Evolutionary conservation across 1,139 yeast species (phyloP), one percentile per base, ranked within the genome.

Genomic region (Hyphopichia pseudoburtonii): DNA sequence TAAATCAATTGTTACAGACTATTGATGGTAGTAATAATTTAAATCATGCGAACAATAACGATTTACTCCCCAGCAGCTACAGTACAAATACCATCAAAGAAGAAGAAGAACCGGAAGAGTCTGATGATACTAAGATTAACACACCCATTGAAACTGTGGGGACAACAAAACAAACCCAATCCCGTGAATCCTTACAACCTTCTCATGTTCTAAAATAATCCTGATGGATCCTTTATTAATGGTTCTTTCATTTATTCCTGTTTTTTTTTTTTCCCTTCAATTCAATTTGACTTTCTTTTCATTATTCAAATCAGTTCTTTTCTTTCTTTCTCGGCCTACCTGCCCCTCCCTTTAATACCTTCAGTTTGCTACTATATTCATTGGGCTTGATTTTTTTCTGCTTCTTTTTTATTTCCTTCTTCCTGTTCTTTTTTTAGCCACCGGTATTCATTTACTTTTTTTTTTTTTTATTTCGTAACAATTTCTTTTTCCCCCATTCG

Each of bases 21-120:
- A 38, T 57, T 3, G 48, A 48, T n/a, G 35, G 35, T 19, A 45
- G 30, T 33, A 24, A 19, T 11, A 17, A 17, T 25, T 18, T 32
- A 18, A 43, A 39, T 17, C 19, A 32, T 19, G 46, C 38, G 16
- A 52, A 50, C 30, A 41, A 50, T 29, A 41, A 42, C 10, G 61
- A 56, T 17, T 48, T 55, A 32, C 34, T 46, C 15, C 60, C 50
- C 35, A 60, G 66, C 40, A 60, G 66, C 40, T 58, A 48, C 39
- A 61, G 67, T 38, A 63, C 71, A 14, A 62, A 56, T 43, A 67
- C 73, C 23, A 69, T 68, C 30, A 53, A 54, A 35, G 75, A 68
- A 45, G 73, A 67, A 40, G 73, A 66, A 19, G 75, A 69, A 41
- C 64, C 66, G 1, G 70, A 64, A 38, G 64, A 58, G 21, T 24